phyloP scores from a whole-genome alignment of 371 early-diverging fungal genomes.

The Umbelopsis sp. region DNA sequence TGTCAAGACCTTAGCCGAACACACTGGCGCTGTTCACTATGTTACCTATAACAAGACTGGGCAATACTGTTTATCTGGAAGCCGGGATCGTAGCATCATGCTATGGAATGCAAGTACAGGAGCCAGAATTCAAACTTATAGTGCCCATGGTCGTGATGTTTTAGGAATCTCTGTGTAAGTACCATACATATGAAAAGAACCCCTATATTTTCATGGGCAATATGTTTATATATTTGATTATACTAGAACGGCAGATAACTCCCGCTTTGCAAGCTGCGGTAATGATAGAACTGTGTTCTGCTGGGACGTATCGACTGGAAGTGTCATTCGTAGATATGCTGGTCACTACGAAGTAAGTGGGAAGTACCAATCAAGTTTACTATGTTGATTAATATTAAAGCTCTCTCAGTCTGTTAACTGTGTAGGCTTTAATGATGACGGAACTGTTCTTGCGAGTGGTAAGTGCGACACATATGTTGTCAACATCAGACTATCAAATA shows the following conservation, averaged over 20 bases:
- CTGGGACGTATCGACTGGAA: conserved; percentile 87
- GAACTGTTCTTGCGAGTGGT: conserved; percentile 80
- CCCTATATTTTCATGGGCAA: not conserved
- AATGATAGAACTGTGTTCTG: conserved; percentile 80
- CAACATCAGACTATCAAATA: too few species aligned
- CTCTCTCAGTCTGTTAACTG: conserved; percentile 72
- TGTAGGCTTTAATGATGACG: conserved; percentile 81
- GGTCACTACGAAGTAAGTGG: conserved; percentile 79
- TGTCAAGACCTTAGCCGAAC: conserved; percentile 55
- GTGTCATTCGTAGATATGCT: conserved; percentile 70
- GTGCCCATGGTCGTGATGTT: conserved; percentile 89
- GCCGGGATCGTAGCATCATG: conserved; percentile 76
- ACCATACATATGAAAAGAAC: not conserved
- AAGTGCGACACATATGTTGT: not conserved
- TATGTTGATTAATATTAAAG: not conserved
- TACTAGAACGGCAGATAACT: conserved; percentile 71
- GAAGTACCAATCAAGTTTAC: not conserved
- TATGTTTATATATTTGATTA: not conserved
- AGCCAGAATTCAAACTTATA: conserved; percentile 73
- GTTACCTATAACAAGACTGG: conserved; percentile 72
- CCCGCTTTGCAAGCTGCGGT: conserved; percentile 82
- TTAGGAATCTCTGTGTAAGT: conserved; percentile 76
- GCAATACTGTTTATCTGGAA: conserved; percentile 78
- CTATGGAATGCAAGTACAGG: conserved; percentile 82
- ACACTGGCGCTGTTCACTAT: conserved; percentile 68